Evolutionary conservation across 2,329 filamentous ascomycete genomes (phyloP).

Genomic region (Aspergillus sp.): DNA sequence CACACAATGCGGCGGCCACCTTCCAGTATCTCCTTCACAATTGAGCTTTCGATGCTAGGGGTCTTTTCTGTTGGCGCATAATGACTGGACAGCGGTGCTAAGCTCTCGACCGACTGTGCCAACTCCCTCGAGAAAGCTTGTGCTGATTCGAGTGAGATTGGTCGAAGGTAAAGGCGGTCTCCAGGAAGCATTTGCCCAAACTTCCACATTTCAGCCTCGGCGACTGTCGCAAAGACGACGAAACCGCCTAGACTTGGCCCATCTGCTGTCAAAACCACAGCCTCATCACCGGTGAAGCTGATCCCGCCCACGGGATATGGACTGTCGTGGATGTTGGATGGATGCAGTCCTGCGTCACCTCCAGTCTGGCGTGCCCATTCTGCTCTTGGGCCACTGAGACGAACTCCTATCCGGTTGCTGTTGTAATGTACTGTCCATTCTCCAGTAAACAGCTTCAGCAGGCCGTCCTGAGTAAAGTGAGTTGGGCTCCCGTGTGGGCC

Average conservation of each 20-base stretch:
- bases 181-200: slow-evolving; percentile 15
- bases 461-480: not conserved
- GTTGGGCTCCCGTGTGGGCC: slow-evolving; percentile 5
- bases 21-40: slow-evolving; percentile 3
- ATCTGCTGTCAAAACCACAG: slow-evolving; percentile 12
- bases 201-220: slow-evolving; percentile 15
- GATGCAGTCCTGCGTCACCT: slow-evolving; percentile 13
- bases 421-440: slow-evolving; percentile 14
- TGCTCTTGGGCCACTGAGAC: slow-evolving; percentile 8
- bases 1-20: slow-evolving; percentile 3
- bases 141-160: slow-evolving; percentile 4
- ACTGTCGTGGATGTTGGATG: slow-evolving; percentile 13
- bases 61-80: not conserved
- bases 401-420: slow-evolving; percentile 11
- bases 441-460: slow-evolving; percentile 1
- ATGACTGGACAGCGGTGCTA: not conserved
- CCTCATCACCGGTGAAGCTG: slow-evolving; percentile 15
- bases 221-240: slow-evolving; percentile 5
- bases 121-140: not conserved
- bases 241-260: slow-evolving; percentile 14
- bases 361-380: slow-evolving; percentile 13
- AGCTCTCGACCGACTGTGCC: not conserved
- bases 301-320: slow-evolving; percentile 11
- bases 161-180: slow-evolving; percentile 8
- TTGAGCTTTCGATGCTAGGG: not conserved